phyloP scores from a whole-genome alignment of 1,139 yeast genomes.

The Kodamaea sp. region DNA sequence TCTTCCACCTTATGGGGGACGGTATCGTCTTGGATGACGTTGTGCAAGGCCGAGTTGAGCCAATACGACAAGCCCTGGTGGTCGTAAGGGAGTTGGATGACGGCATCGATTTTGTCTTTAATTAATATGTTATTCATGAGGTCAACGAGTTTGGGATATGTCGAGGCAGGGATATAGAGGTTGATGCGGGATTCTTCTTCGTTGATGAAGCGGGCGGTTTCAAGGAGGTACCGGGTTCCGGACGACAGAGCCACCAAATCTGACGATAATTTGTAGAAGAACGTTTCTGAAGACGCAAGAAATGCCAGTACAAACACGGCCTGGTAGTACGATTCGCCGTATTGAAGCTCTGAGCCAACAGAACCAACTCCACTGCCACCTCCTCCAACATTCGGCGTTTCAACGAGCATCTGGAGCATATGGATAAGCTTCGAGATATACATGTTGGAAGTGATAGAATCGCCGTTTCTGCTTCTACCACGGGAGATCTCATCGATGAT shows the following conservation, averaged over 20 bases:
- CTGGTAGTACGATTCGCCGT: slow-evolving; percentile 59
- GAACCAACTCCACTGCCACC: not conserved
- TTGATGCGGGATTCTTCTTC: slow-evolving; percentile 62
- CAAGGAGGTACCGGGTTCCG: slow-evolving; percentile 59
- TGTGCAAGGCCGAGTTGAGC: slow-evolving; percentile 40
- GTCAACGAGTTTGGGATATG: slow-evolving; percentile 54
- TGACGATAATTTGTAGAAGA: slow-evolving; percentile 51
- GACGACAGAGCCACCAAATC: slow-evolving; percentile 37
- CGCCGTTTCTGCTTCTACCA: slow-evolving; percentile 62
- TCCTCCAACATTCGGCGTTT: slow-evolving; percentile 31
- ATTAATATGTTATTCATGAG: slow-evolving; percentile 66
- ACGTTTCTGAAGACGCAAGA: slow-evolving; percentile 54
- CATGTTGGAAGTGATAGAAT: slow-evolving; percentile 56
- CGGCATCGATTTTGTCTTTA: slow-evolving; percentile 53
- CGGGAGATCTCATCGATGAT: slow-evolving; percentile 60
- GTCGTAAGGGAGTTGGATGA: slow-evolving; percentile 46
- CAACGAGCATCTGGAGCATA: slow-evolving; percentile 64
- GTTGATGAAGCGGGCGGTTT: slow-evolving; percentile 49
- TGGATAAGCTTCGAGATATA: slow-evolving; percentile 60
- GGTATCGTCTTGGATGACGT: slow-evolving; percentile 19
- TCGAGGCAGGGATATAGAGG: slow-evolving; percentile 54
- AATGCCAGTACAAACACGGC: slow-evolving; percentile 69
- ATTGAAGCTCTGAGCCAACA: slow-evolving; percentile 23
- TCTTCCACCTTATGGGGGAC: slow-evolving; percentile 22
- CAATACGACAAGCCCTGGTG: slow-evolving; percentile 60